phyloP scores from a whole-genome alignment of 805 yeast species.

The Yarrowia keelungensis region DNA sequence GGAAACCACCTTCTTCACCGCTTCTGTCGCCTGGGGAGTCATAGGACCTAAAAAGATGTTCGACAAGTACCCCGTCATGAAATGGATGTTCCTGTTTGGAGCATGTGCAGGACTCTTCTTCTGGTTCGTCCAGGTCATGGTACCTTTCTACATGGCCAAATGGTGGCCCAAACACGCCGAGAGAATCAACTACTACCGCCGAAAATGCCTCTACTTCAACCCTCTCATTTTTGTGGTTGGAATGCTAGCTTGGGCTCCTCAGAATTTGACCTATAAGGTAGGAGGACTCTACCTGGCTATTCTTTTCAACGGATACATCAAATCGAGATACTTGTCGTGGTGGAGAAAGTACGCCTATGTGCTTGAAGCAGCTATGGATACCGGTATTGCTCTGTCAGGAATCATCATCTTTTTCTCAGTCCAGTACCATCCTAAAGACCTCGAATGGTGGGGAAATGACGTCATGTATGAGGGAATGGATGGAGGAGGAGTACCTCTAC shows the following conservation, averaged over 20 bases:
- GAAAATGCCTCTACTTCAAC: conserved; percentile 15
- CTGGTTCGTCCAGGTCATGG: neutral
- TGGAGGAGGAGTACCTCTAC: neutral
- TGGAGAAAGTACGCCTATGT: conserved; percentile 3
- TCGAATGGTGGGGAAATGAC: neutral
- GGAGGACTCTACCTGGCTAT: conserved; percentile 1
- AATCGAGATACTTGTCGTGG: neutral
- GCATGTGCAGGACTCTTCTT: conserved; percentile 44
- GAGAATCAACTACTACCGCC: conserved; percentile 2
- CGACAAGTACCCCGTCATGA: conserved; percentile 50
- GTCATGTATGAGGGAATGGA: neutral
- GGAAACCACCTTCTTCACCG: conserved; percentile 56
- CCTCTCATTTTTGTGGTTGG: conserved; percentile 12
- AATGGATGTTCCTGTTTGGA: conserved; percentile 43
- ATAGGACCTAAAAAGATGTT: conserved; percentile 54
- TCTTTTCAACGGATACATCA: neutral
- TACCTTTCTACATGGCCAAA: conserved; percentile 40
- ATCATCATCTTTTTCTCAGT: neutral
- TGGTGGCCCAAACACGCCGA: conserved; percentile 5
- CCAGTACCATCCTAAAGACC: neutral
- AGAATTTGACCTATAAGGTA: neutral
- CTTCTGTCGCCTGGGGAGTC: conserved; percentile 56
- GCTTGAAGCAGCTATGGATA: neutral
- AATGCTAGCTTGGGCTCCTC: neutral
- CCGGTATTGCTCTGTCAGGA: neutral